Evolutionary conservation across 2,329 filamentous ascomycete genomes (phyloP).

Genomic region (Aspergillus calidoustus): DNA sequence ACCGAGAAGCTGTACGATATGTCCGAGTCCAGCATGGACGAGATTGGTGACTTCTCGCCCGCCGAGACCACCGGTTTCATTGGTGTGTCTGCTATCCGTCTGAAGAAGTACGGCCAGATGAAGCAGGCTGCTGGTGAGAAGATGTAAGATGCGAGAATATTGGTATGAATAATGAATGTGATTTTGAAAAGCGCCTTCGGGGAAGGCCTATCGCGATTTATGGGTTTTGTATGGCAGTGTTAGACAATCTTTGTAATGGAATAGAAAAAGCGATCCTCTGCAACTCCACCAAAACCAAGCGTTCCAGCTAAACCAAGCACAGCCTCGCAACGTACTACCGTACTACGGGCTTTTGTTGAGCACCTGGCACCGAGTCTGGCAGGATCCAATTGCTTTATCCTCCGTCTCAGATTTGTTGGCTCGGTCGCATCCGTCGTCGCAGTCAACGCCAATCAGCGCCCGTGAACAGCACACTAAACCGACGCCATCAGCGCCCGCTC

Average conservation of each 20-base stretch:
- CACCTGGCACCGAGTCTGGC: background rate
- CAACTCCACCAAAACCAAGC: background rate
- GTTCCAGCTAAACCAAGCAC: background rate
- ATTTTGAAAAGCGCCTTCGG: conserved; percentile 15
- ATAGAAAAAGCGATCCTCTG: conserved; percentile 13
- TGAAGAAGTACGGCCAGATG: conserved; percentile 51
- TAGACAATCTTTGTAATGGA: conserved; percentile 19
- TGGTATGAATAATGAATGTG: conserved; percentile 17
- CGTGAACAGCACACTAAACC: background rate
- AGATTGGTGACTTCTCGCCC: conserved; percentile 69
- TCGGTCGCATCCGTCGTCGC: background rate
- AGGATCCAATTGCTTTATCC: background rate
- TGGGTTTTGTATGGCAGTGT: conserved; percentile 15
- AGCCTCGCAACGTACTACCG: background rate
- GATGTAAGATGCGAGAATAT: conserved; percentile 13
- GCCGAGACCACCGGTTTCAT: conserved; percentile 69
- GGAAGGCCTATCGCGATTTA: conserved; percentile 7
- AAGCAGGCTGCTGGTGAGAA: conserved; percentile 20
- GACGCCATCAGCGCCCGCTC: background rate
- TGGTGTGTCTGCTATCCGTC: conserved; percentile 41
- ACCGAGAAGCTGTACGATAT: conserved; percentile 73
- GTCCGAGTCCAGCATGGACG: conserved; percentile 71
- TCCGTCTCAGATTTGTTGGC: background rate
- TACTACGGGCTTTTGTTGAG: background rate
- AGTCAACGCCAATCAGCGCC: conserved; percentile 1